Evolutionary conservation across 2,329 filamentous ascomycete species (phyloP), one percentile per base, ranked within the genome.

Genomic region (Talaromyces pinophilus): DNA sequence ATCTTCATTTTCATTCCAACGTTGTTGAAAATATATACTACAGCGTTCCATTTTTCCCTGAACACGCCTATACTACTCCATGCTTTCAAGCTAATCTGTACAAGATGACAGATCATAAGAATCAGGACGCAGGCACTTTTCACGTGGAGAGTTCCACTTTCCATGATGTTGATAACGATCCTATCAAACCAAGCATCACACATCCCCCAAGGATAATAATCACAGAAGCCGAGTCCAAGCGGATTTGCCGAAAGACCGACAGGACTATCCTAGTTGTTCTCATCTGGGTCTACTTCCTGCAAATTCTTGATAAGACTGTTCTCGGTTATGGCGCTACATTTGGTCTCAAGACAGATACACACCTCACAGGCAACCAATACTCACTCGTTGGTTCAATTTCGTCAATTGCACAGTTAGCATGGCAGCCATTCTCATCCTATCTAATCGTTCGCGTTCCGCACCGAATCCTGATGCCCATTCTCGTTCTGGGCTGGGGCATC

Each of bases 371-470:
- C 0, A 81, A 84, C 66, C 80, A 87, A 67, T 87, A 87, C 76
- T 86, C 85, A 0, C 75, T 88, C 22, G 74, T 88, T 28, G 83
- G 85, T 28, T 87, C 85, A 5, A 86, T 88, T 52, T 79, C 82
- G 0, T 81, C 86, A 0, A 86, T 89, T 38, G 86, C 86, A 1
- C 86, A 89, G 73, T 80, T 89, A 40, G 83, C 77, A 55, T 88
- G 86, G 84, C 85, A 87, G 67, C 86, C 86, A 0, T 85, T 88
- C 67, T 87, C 86, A 0, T 85, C 85, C 0, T 81, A 82, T 65
- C 79, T 89, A 35, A 88, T 89, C 66, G 85, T 89, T 69, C 87
- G 84, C 69, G 82, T 89, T 0, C 86, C 86, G 0, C 86, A 86
- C 68, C 81, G 84, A 1, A 84, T 86, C 33, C 75, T 88, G 5